These are phyloP conservation scores for Myxozyma kluyveri DNA, from an alignment of 805 yeast species.

Conservation along the genomic window DNA sequence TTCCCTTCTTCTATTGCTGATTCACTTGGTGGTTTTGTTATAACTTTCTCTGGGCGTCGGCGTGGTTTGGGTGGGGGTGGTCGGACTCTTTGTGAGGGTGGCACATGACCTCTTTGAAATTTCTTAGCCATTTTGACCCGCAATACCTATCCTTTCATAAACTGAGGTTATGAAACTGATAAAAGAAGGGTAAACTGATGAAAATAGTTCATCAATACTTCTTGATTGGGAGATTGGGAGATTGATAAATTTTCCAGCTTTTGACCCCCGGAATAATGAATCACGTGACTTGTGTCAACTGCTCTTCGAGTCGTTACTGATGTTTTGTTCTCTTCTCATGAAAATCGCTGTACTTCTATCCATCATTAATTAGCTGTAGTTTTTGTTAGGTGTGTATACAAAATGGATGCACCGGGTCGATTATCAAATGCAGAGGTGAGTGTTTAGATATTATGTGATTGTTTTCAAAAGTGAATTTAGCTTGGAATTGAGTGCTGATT, in stretches of 20 bases:
- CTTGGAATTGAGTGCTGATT: too few species aligned
- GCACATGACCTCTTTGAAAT: conserved; percentile 7
- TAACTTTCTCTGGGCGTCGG: background rate
- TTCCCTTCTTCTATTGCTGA: background rate
- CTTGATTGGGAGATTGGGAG: too few species aligned
- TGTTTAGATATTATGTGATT: background rate
- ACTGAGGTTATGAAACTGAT: too few species aligned
- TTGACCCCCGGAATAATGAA: background rate
- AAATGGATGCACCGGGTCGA: conserved; percentile 18
- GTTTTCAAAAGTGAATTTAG: background rate
- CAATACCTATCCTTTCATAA: too few species aligned
- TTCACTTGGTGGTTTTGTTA: too few species aligned
- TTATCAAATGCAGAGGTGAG: conserved; percentile 26
- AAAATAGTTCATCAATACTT: too few species aligned
- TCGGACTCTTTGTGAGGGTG: conserved; percentile 22
- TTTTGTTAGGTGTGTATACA: background rate
- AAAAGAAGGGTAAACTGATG: too few species aligned
- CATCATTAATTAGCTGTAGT: background rate
- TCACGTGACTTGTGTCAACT: conserved; percentile 7
- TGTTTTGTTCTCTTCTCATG: background rate
- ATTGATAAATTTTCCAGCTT: too few species aligned
- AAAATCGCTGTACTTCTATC: background rate
- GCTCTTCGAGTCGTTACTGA: conserved; percentile 2
- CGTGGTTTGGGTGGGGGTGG: background rate
- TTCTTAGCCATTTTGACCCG: conserved; percentile 12